phyloP scores from a whole-genome alignment of 441 rosid species.

The Gossypium trilobum region DNA sequence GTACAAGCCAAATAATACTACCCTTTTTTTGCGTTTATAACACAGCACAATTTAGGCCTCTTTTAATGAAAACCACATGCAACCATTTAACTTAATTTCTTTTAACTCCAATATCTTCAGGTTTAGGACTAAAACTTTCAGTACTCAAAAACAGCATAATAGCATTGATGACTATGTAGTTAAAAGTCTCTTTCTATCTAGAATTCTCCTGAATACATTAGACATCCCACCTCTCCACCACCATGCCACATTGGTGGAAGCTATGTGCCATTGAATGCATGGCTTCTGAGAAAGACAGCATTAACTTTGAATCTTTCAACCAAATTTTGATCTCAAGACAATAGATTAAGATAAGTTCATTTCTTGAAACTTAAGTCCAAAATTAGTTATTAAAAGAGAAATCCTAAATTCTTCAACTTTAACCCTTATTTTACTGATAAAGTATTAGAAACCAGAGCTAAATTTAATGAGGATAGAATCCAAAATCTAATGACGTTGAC shows the following conservation, averaged over 20 bases:
- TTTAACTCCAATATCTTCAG: neutral
- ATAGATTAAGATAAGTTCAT: neutral
- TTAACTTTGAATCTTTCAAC: neutral
- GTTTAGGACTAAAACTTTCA: neutral
- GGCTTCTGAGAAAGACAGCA: neutral
- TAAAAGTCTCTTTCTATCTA: neutral
- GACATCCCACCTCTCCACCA: neutral
- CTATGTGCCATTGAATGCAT: neutral
- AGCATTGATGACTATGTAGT: neutral
- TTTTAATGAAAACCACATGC: neutral
- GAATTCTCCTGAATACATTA: neutral
- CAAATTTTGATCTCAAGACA: neutral
- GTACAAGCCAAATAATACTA: neutral
- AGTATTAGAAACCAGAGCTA: neutral
- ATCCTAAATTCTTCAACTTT: neutral
- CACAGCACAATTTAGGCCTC: neutral
- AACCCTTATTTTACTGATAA: neutral
- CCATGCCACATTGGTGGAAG: neutral
- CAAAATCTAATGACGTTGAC: neutral
- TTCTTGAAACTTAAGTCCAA: neutral
- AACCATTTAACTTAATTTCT: neutral
- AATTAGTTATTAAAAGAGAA: neutral
- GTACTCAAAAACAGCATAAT: neutral
- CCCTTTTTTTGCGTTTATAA: neutral
- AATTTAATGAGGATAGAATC: neutral